These are phyloP conservation scores for Naganishia friedmannii DNA, from an alignment of 768 basidiomycete species.

Conservation along the genomic window DNA sequence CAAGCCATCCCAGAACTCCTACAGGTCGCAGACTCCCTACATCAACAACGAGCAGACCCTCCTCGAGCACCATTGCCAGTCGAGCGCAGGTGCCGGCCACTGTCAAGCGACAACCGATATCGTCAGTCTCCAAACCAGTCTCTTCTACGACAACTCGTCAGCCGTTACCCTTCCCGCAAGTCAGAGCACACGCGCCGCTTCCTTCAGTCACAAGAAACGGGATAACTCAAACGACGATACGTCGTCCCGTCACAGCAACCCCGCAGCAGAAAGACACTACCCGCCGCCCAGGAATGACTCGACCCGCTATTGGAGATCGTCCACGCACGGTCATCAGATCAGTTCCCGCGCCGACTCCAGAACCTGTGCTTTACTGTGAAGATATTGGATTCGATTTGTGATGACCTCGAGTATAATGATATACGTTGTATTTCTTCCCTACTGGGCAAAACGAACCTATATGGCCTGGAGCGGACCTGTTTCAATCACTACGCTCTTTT, in stretches of 20 bases:
- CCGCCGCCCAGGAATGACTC: background rate
- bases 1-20: background rate
- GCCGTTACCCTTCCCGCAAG: too few relatives aligned
- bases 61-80: background rate
- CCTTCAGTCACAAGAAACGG: background rate
- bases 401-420: background rate
- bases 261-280: background rate
- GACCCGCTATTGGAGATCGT: background rate
- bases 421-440: background rate
- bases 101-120: background rate
- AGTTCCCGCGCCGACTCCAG: background rate
- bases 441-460: too few relatives aligned
- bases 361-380: slow-evolving; percentile 12
- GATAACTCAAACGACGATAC: background rate
- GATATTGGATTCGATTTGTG: slow-evolving; percentile 18
- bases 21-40: background rate
- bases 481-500: too few relatives aligned
- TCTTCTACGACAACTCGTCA: background rate
- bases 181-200: background rate
- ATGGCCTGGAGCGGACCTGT: too few relatives aligned
- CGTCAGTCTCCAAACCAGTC: background rate
- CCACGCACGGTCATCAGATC: background rate
- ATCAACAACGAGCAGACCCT: background rate
- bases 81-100: background rate
- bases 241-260: background rate